Evolutionary conservation across 345 rosid genomes (phyloP).

Genomic region (Firmiana major): DNA sequence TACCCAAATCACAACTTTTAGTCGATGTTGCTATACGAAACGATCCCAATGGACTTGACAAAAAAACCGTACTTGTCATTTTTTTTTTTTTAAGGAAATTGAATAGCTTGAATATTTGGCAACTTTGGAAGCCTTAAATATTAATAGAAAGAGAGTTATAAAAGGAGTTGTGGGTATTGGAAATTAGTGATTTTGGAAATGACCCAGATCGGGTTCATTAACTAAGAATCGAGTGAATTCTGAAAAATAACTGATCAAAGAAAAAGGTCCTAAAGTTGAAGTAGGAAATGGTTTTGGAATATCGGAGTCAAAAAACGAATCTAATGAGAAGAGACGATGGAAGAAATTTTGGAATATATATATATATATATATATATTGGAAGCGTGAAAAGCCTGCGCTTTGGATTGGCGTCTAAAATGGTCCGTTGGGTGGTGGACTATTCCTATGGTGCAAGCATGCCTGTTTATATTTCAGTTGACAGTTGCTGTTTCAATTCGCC

Average conservation of each 20-base stretch:
- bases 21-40: slow-evolving; percentile 14
- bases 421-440: too few relatives aligned
- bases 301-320: background rate
- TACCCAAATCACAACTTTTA: slow-evolving; percentile 1
- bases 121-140: background rate
- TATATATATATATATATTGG: too few relatives aligned
- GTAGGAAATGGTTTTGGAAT: background rate
- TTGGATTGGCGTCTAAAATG: too few relatives aligned
- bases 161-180: background rate
- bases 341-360: too few relatives aligned
- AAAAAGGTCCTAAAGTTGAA: background rate
- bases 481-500: too few relatives aligned
- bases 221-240: background rate
- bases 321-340: too few relatives aligned
- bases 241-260: background rate
- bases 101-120: background rate
- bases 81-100: background rate
- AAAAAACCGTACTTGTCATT: slow-evolving; percentile 26
- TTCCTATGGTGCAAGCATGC: too few relatives aligned
- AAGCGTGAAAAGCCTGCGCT: too few relatives aligned
- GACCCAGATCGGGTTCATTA: background rate
- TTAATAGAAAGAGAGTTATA: background rate
- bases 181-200: background rate
- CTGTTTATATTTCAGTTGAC: too few relatives aligned
- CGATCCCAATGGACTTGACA: slow-evolving; percentile 23